Percentiles rank a stretch among this genome's conserved stretches.
phyloP scores from a whole-genome alignment of 2,329 filamentous ascomycete species.

The Hymenoscyphus repandus region DNA sequence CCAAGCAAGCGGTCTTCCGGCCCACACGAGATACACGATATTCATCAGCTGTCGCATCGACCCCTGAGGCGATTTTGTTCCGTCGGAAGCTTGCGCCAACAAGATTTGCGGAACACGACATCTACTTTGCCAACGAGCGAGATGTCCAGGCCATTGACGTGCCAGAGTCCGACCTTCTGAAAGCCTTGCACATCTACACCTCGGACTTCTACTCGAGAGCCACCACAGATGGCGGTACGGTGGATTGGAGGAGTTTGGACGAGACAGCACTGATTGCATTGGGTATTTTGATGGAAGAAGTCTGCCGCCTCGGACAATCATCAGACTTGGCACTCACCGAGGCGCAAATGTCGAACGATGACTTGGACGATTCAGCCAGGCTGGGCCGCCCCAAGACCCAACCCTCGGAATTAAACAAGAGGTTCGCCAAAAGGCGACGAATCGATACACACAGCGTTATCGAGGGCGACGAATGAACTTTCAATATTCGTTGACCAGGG shows the following conservation, averaged over 20 bases:
- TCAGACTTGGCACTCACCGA: constrained; percentile 72
- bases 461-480: too few relatives aligned
- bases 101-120: constrained; percentile 65
- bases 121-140: constrained; percentile 61
- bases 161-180: constrained; percentile 65
- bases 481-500: too few relatives aligned
- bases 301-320: constrained; percentile 53
- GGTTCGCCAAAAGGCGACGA: constrained; percentile 11
- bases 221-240: constrained; percentile 24
- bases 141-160: constrained; percentile 46
- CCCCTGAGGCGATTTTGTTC: constrained; percentile 69
- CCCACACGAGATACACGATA: constrained; percentile 28
- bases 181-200: constrained; percentile 62
- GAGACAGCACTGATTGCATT: constrained; percentile 73
- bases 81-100: constrained; percentile 56
- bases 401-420: background rate
- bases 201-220: constrained; percentile 56
- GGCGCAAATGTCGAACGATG: constrained; percentile 9
- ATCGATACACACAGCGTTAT: too few relatives aligned
- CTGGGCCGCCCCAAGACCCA: background rate
- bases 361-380: background rate
- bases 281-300: constrained; percentile 71
- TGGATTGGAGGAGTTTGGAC: constrained; percentile 59
- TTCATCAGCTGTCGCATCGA: constrained; percentile 36
- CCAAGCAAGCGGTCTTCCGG: constrained; percentile 20